A percentile compares a stretch with the other conserved stretches of the same genome.
These are phyloP conservation scores for Ogataea degrootiae DNA, from an alignment of 805 yeast species.

Conservation along the genomic window DNA sequence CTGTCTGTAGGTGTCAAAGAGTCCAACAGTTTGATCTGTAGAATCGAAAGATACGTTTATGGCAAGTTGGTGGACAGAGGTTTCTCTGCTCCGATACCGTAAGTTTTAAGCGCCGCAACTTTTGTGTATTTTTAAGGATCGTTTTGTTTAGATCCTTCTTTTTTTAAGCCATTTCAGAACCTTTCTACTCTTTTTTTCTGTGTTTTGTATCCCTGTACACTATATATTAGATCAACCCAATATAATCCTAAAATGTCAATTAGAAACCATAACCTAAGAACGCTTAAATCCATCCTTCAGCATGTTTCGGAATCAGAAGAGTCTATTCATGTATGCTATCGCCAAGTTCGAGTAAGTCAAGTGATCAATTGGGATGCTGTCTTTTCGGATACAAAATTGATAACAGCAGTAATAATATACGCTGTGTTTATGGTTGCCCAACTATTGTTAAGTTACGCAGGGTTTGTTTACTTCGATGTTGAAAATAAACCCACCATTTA, in stretches of 20 bases:
- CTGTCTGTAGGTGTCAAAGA: slow-evolving; percentile 66
- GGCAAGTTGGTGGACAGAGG: slow-evolving; percentile 1
- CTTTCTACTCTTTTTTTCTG: no score
- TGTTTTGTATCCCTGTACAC: neutral
- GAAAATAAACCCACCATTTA: slow-evolving; percentile 21
- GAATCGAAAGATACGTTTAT: slow-evolving; percentile 42
- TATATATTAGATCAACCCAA: neutral
- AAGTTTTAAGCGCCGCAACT: neutral
- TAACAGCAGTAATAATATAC: slow-evolving; percentile 16
- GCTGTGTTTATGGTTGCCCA: slow-evolving; percentile 23
- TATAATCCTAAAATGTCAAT: neutral
- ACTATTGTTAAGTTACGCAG: slow-evolving; percentile 23
- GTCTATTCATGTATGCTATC: neutral
- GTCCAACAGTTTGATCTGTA: slow-evolving; percentile 47
- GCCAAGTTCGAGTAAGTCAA: slow-evolving; percentile 9
- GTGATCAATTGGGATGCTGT: slow-evolving; percentile 25
- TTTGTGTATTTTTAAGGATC: neutral
- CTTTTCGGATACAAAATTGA: slow-evolving; percentile 17
- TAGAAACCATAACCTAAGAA: neutral
- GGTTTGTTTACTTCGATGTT: slow-evolving; percentile 24
- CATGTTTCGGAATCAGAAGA: slow-evolving; percentile 4
- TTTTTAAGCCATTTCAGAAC: no score
- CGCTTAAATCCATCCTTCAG: slow-evolving; percentile 1
- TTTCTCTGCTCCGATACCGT: slow-evolving; percentile 1
- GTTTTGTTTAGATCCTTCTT: no score